Conservation (phyloP, 352 stramenopile species). For the Pythium guiyangense region DNA sequence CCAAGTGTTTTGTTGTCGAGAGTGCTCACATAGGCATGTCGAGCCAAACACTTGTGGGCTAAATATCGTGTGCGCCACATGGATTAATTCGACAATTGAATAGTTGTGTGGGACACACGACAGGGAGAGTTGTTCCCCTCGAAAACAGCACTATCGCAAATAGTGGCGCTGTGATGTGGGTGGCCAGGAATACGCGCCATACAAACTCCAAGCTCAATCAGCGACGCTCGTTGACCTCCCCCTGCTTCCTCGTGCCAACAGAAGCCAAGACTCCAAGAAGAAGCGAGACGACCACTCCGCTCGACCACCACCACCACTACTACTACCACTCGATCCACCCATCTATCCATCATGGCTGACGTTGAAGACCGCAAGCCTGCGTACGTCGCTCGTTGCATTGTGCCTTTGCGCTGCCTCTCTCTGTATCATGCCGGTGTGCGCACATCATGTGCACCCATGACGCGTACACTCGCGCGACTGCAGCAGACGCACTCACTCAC, state of each 20-base stretch:
- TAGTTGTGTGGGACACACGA: background rate
- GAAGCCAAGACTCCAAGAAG: constrained; percentile 23
- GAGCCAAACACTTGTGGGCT: too few relatives aligned
- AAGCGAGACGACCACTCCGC: background rate
- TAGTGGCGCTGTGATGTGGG: background rate
- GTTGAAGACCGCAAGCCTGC: constrained; percentile 61
- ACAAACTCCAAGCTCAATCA: constrained; percentile 64
- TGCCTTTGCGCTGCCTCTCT: background rate
- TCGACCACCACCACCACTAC: constrained; percentile 3
- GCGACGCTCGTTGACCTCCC: too few relatives aligned
- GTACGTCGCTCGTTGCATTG: background rate
- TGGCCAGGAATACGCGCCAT: constrained; percentile 17
- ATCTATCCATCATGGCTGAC: constrained; percentile 61
- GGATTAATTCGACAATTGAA: too few relatives aligned
- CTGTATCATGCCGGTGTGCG: background rate
- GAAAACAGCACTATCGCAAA: too few relatives aligned
- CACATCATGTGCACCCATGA: background rate
- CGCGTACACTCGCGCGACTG: background rate
- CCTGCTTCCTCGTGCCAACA: background rate
- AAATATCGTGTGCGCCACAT: too few relatives aligned
- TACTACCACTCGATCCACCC: constrained; percentile 14
- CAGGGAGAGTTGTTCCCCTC: background rate
- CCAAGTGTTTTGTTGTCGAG: too few relatives aligned
- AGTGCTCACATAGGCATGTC: too few relatives aligned
- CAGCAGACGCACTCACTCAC: background rate